These are phyloP conservation scores for Colletotrichum acutatum DNA, from an alignment of 2,329 filamentous ascomycete species.

Conservation along the genomic window DNA sequence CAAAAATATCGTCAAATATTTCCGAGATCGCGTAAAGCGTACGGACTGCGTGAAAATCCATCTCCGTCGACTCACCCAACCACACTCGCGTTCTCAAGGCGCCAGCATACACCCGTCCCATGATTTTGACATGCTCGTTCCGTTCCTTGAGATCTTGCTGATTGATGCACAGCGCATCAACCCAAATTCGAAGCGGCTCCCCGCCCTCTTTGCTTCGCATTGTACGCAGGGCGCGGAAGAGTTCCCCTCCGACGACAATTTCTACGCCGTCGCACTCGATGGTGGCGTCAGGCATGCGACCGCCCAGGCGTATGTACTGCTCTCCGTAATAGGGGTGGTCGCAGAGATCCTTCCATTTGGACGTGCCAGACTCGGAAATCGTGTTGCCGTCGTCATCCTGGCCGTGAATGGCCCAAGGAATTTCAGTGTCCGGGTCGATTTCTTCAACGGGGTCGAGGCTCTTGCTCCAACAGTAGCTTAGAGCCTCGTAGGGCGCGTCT, in stretches of 20 bases:
- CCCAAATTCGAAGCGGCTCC: constrained; percentile 21
- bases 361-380: not conserved
- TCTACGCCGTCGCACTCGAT: constrained; percentile 24
- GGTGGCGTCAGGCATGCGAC: constrained; percentile 18
- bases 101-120: constrained; percentile 25
- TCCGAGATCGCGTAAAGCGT: not conserved
- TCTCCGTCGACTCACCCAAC: constrained; percentile 30
- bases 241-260: constrained; percentile 23
- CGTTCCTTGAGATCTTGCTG: constrained; percentile 27
- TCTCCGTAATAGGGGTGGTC: constrained; percentile 37
- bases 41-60: constrained; percentile 4
- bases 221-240: constrained; percentile 19
- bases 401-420: constrained; percentile 22
- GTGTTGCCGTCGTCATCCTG: not conserved
- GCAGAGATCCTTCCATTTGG: constrained; percentile 36
- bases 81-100: constrained; percentile 25
- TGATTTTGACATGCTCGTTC: constrained; percentile 33
- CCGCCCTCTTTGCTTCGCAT: constrained; percentile 5
- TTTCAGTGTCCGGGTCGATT: not conserved
- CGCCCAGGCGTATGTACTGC: constrained; percentile 16
- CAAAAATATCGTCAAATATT: not conserved
- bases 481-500: constrained; percentile 36
- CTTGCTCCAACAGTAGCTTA: constrained; percentile 40
- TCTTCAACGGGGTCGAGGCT: not conserved
- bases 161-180: constrained; percentile 35